Conservation (phyloP, 257 asterid species). For the Avicennia marina region DNA sequence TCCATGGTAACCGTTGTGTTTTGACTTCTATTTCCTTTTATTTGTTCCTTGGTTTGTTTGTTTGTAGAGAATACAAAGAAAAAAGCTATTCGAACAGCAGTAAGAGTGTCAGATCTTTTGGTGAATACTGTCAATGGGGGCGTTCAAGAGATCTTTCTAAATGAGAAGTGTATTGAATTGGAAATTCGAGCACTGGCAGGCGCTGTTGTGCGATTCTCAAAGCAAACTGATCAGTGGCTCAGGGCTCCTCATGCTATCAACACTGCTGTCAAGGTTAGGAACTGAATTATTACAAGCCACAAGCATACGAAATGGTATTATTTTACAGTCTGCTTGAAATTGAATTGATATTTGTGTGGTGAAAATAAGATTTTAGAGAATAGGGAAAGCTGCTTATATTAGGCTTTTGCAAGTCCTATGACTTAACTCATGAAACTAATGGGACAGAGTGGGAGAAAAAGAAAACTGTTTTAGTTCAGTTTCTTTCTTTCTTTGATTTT, state of each 20-base stretch:
- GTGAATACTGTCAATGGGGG: conserved; percentile 76
- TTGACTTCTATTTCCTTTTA: background rate
- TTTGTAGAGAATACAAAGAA: conserved; percentile 65
- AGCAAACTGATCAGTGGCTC: conserved; percentile 93
- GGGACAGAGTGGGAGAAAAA: background rate
- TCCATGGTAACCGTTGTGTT: no score
- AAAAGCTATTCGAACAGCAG: conserved; percentile 55
- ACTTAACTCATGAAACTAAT: conserved; percentile 3
- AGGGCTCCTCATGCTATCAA: conserved; percentile 73
- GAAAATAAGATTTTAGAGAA: background rate
- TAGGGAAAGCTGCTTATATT: no score
- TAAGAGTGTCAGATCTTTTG: conserved; percentile 54
- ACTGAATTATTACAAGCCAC: background rate
- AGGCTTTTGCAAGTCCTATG: background rate
- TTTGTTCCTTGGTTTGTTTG: background rate
- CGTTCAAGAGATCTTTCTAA: conserved; percentile 68
- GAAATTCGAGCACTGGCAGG: conserved; percentile 67
- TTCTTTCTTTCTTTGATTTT: background rate
- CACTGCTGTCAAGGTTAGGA: conserved; percentile 76
- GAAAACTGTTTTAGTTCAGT: background rate
- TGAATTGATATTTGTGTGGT: background rate
- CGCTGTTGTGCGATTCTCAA: conserved; percentile 50
- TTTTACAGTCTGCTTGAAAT: background rate
- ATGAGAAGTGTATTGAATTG: conserved; percentile 76
- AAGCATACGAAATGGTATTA: background rate